Conservation (phyloP, 192 early-diverging fungal genomes). For the Coemansia sp. region DNA sequence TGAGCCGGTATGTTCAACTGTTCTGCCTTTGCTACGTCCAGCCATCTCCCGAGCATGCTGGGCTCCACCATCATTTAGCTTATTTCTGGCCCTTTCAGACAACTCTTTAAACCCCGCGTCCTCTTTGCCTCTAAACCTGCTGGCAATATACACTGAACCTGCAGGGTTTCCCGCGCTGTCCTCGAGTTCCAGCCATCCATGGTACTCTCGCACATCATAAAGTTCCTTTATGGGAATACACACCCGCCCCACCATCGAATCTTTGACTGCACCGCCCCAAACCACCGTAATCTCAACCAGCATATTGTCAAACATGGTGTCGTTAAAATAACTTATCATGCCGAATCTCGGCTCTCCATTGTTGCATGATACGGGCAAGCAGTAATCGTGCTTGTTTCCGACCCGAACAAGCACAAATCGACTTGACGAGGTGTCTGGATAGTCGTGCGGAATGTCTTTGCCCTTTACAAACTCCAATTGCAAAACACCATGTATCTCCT, state of each 20-base stretch:
- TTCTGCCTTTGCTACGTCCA: conserved; percentile 18
- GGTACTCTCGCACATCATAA: conserved; percentile 29
- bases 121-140: conserved; percentile 12
- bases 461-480: conserved; percentile 30
- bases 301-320: conserved; percentile 19
- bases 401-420: conserved; percentile 33
- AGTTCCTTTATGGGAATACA: conserved; percentile 35
- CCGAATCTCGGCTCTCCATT: conserved; percentile 26
- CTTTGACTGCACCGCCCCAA: conserved; percentile 26
- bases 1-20: background rate
- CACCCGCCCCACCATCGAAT: conserved; percentile 29
- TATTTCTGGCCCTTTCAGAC: background rate
- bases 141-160: conserved; percentile 29
- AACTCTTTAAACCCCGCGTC: conserved; percentile 10
- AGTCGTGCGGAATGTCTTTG: conserved; percentile 16
- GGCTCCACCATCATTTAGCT: background rate
- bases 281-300: conserved; percentile 29
- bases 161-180: conserved; percentile 15
- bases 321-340: conserved; percentile 26
- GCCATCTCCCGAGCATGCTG: conserved; percentile 14
- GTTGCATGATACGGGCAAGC: conserved; percentile 17
- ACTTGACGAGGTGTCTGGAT: background rate
- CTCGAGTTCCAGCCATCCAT: conserved; percentile 35
- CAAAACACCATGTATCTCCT: conserved; percentile 8
- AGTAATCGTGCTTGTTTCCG: conserved; percentile 8